These are phyloP conservation scores for Leccinum colubrinum DNA, from an alignment of 1,284 basidiomycete species.

Conservation along the genomic window DNA sequence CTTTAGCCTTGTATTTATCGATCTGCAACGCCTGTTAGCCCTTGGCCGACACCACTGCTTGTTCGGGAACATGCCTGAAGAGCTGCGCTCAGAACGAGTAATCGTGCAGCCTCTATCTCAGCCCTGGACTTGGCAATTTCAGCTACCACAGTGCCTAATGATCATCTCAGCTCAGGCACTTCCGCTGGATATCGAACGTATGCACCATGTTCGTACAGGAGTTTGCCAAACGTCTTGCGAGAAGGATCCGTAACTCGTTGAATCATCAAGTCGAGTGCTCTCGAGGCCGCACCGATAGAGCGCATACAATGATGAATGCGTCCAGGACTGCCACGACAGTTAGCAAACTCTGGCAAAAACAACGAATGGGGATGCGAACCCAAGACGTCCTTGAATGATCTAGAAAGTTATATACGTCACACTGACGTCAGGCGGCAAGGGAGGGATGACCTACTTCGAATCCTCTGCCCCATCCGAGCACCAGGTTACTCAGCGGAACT, in stretches of 20 bases:
- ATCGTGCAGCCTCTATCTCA: slow-evolving; percentile 85
- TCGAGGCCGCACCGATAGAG: slow-evolving; percentile 86
- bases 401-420: slow-evolving; percentile 28
- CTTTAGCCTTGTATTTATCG: slow-evolving; percentile 88
- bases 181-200: not conserved
- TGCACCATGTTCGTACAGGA: slow-evolving; percentile 86
- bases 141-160: slow-evolving; percentile 78
- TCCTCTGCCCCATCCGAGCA: slow-evolving; percentile 91
- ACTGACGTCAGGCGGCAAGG: not conserved
- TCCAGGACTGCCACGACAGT: slow-evolving; percentile 63
- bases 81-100: slow-evolving; percentile 93
- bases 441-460: slow-evolving; percentile 62
- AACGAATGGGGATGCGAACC: slow-evolving; percentile 46
- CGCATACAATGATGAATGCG: slow-evolving; percentile 99
- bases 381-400: slow-evolving; percentile 97
- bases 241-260: slow-evolving; percentile 88
- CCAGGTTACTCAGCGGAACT: slow-evolving; percentile 79
- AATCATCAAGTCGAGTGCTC: slow-evolving; percentile 87
- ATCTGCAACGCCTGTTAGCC: slow-evolving; percentile 57
- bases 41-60: not conserved
- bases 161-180: slow-evolving; percentile 5
- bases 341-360: not conserved
- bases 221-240: slow-evolving; percentile 94
- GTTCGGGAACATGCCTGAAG: slow-evolving; percentile 54
- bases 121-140: slow-evolving; percentile 92